Evolutionary conservation across 1,284 basidiomycete genomes (phyloP), one percentile per base, ranked within the genome.

Genomic region (Lignosus rhinocerotis): DNA sequence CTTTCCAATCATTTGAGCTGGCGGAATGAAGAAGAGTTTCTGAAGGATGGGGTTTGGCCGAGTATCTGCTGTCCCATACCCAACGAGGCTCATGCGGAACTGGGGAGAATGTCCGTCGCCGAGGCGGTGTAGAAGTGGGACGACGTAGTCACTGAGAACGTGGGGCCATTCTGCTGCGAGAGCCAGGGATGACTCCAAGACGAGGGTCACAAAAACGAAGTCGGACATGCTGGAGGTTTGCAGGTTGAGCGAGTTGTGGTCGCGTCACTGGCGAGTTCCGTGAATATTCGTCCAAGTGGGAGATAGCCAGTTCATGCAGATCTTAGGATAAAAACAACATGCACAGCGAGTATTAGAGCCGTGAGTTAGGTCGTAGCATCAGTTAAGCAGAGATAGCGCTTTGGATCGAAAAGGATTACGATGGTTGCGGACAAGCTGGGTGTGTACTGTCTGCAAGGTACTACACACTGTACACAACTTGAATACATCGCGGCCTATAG

Each of bases 151-250:
- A 6, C 58, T 43, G 39, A 85, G 63, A 30, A 86, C 63, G 6
- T 68, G 69, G 0, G 63, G 61, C 87, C 87, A 90, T 67, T 86
- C 81, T 1, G 72, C 62, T 6, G 78, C 78, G 5, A 91, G 73
- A 0, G 76, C 64, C 2, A 84, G 70, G 8, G 88, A 90, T 2
- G 86, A 80, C 55, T 91, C 88, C 48, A 87, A 75, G 51, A 91
- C 79, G 56, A 84, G 80, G 0, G 78, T 82, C 25, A 90, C 73
- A 11, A 83, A 83, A 50, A 83, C 67, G 52, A 76, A 61, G 32
- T 77, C 75, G 12, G 45, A 55, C 54, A 55, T 48, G 42, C 25
- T 38, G 10, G 36, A 38, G 10, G 36, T 3, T 16, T 38, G 6
- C 11, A 38, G 16, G 36, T 38, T 10, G 25, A 25, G 25, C 25